Base-by-base conservation (phyloP, 306 rosid species). In the Ormosia semicastrata region DNA sequence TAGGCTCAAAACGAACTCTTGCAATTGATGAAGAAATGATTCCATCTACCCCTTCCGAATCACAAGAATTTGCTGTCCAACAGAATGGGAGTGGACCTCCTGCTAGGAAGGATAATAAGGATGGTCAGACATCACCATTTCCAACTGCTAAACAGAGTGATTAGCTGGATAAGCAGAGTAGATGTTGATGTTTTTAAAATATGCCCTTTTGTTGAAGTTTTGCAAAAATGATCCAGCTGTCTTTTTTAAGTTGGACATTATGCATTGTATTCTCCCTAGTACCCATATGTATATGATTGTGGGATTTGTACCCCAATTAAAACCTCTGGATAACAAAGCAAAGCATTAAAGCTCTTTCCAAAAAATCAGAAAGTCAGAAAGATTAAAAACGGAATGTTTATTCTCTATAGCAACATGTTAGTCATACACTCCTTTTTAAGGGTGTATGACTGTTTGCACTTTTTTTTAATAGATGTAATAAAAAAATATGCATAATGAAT, bases 1-100 rank as follows among this genome's bases (percentile, higher is more conserved):
- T 86, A 60, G 92, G 97, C 46, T 87, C 97, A 24, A 92, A 85
- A 86, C 82, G 89, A 81, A 91, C 93, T 14, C 94, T 91, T 70
- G 87, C 87, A 5, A 86, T 90, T 32, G 93, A 88, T 57, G 94
- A 90, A 79, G 89, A 89, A 15, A 69, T 77, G 74, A 46, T 50
- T 56, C 59, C 88, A 58, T 65, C 89, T 8, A n/a, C 40, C 15
- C 73, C 78, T 36, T 37, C 66, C 3, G 94, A 87, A 34, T 77
- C 93, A 24, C 90, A 87, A 71, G 96, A 91, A 77, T 78, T 84
- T 54, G 73, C 90, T 4, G 75, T 83, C 70, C 69, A 72, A 34
- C 73, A 84, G 71, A 88, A 82, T 70, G 91, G 88, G 59, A 46
- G 67, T 11, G 82, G 69, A 8, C 66, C 85, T 81, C 52, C 87